Evolutionary conservation across 495 filamentous ascomycete genomes (phyloP).

Genomic region (Terfezia boudieri): DNA sequence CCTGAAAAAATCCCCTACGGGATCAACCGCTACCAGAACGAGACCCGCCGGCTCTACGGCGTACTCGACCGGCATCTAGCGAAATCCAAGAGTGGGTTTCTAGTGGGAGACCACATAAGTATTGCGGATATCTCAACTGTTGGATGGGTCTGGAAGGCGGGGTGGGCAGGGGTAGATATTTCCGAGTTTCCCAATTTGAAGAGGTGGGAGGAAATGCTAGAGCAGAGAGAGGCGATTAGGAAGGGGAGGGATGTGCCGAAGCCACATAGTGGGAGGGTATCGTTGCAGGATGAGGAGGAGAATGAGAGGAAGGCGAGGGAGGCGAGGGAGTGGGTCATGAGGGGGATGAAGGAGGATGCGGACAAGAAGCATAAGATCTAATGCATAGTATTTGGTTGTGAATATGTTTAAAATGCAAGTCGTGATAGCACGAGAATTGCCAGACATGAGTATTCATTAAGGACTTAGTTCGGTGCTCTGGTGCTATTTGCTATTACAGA

Average conservation of each 20-base stretch:
- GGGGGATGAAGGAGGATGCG: too few relatives aligned
- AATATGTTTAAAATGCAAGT: too few relatives aligned
- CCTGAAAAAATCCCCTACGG: conserved; percentile 75
- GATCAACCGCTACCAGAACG: conserved; percentile 58
- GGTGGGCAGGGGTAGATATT: conserved; percentile 53
- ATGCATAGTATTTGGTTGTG: too few relatives aligned
- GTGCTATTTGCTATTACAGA: too few relatives aligned
- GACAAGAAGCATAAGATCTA: too few relatives aligned
- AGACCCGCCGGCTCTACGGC: conserved; percentile 58
- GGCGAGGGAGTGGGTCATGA: too few relatives aligned
- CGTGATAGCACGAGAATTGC: too few relatives aligned
- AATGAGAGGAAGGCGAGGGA: too few relatives aligned
- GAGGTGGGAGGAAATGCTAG: conserved; percentile 43
- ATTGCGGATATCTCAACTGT: conserved; percentile 69
- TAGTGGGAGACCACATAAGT: conserved; percentile 59
- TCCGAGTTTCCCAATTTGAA: conserved; percentile 50
- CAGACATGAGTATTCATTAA: too few relatives aligned
- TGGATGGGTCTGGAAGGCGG: conserved; percentile 42
- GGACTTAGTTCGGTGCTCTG: too few relatives aligned
- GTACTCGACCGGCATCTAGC: conserved; percentile 55
- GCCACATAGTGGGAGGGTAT: conserved; percentile 37
- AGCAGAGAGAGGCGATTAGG: conserved; percentile 42
- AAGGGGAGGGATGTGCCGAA: conserved; percentile 48
- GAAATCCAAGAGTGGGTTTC: conserved; percentile 28
- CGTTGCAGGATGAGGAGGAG: conserved; percentile 27